Evolutionary conservation across 2,329 filamentous ascomycete genomes (phyloP).

Genomic region (Talaromyces albobiverticillius): DNA sequence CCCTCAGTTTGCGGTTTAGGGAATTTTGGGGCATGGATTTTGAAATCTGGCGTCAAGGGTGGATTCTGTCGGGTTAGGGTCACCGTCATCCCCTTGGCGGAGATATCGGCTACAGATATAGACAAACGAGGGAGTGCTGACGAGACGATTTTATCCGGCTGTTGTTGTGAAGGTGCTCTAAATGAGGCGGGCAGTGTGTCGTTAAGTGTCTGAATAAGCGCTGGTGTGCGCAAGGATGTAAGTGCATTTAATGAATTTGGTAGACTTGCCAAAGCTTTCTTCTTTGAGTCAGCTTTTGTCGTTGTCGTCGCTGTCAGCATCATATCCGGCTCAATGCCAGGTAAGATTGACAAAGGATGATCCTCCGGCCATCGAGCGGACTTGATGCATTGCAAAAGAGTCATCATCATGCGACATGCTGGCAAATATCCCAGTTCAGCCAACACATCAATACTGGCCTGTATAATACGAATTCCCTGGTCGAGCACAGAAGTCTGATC

Average conservation of each 20-base stretch:
- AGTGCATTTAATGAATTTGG: conserved; percentile 31
- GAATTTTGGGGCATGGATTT: conserved; percentile 83
- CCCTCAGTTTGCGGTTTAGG: conserved; percentile 94
- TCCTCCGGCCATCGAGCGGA: conserved; percentile 88
- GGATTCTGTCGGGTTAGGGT: conserved; percentile 65
- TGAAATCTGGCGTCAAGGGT: conserved; percentile 62
- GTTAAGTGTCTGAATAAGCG: conserved; percentile 28
- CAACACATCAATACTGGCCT: conserved; percentile 90
- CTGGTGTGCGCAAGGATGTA: conserved; percentile 26
- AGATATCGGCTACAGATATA: conserved; percentile 60
- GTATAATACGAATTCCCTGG: conserved; percentile 93
- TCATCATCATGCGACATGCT: conserved; percentile 77
- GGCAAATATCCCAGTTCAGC: conserved; percentile 82
- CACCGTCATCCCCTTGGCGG: conserved; percentile 57
- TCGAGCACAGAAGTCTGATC: conserved; percentile 87
- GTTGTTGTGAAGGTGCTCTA: not conserved
- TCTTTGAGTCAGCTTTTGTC: not conserved
- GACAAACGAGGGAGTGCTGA: conserved; percentile 67
- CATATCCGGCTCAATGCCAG: conserved; percentile 54
- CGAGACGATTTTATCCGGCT: conserved; percentile 52
- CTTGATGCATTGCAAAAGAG: conserved; percentile 86
- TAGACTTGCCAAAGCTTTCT: conserved; percentile 13
- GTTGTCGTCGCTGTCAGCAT: conserved; percentile 16
- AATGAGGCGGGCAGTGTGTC: conserved; percentile 31
- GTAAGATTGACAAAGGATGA: conserved; percentile 73